phyloP scores from a whole-genome alignment of 1,284 basidiomycete species.

The Ganoderma multipileum region DNA sequence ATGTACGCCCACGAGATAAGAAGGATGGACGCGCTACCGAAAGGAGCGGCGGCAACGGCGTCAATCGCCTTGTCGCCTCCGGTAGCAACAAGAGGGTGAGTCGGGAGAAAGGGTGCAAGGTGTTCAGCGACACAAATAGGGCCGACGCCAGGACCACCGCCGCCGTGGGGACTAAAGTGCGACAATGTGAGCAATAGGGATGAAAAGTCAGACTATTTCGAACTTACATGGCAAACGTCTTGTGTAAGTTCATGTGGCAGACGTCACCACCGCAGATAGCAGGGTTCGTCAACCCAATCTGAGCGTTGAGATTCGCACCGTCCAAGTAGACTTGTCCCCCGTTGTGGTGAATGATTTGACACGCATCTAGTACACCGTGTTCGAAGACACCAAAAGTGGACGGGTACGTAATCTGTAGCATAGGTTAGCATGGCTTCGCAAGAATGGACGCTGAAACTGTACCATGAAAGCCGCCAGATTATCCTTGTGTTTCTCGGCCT shows the following conservation, averaged over 20 bases:
- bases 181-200: conserved; percentile 22
- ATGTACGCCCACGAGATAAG: conserved; percentile 99
- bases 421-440: background rate
- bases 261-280: conserved; percentile 96
- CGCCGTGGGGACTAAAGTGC: conserved; percentile 85
- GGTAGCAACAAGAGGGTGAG: conserved; percentile 82
- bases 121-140: conserved; percentile 96
- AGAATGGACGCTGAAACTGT: conserved; percentile 33
- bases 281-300: conserved; percentile 96
- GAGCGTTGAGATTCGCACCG: conserved; percentile 96
- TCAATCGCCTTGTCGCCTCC: conserved; percentile 81
- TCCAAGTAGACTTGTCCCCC: conserved; percentile 99
- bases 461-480: conserved; percentile 98
- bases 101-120: conserved; percentile 93
- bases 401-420: conserved; percentile 83
- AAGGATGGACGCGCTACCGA: conserved; percentile 93
- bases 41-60: conserved; percentile 92
- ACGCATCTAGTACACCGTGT: conserved; percentile 89
- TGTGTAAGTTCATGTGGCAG: conserved; percentile 97
- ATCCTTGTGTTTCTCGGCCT: conserved; percentile 92
- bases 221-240: conserved; percentile 90
- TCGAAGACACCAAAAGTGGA: conserved; percentile 99
- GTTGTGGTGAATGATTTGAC: conserved; percentile 92
- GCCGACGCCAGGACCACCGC: conserved; percentile 95
- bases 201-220: background rate